Evolutionary conservation across 768 basidiomycete species (phyloP), one percentile per base, ranked within the genome.

Genomic region (Mycena haematopus): DNA sequence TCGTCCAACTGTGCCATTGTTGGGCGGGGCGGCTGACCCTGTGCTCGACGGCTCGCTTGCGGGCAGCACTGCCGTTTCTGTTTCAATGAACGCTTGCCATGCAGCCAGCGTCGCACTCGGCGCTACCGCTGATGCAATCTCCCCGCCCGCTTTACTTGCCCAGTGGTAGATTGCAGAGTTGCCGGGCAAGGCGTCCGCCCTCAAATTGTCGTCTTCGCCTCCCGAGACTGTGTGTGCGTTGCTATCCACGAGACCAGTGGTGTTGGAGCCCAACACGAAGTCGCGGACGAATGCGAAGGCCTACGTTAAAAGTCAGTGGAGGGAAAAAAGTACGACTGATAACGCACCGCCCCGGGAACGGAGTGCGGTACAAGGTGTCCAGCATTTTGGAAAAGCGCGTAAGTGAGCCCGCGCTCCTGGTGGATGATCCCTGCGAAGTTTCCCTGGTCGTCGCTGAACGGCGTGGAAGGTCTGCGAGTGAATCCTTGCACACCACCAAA

Each of bases 401-500:
- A 67, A 75, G 66, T 68, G 77, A 82, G 77, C 36, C 76, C 78
- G n/a, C 84, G 80, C 65, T 85, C 84, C 66, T 83, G 82, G 65
- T 85, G 84, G 1, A 84, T 72, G 36, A 85, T 78, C 0, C 84
- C 84, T 1, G 76, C 80, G 53, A 77, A 74, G 35, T 77, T 72
- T 2, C 80, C 79, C 10, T 70, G 65, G 49, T 82, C 80, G 31
- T 82, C 78, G 46, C 69, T 73, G 79, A 82, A 86, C 0, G 82
- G 73, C 0, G 84, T 85, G 6, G 77, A 73, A 0, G 84, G 84
- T 46, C 73, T 69, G 52, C 77, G 73, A 7, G 79, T 79, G 70
- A 85, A 85, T 21, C 84, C 84, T 69, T 77, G 81, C 24, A 80
- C 78, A 2, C 82, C 84, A 17, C 81, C 84, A 52, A 83, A 85